These are phyloP conservation scores for Lyophyllum atratum DNA, from an alignment of 768 basidiomycete species.

Conservation along the genomic window DNA sequence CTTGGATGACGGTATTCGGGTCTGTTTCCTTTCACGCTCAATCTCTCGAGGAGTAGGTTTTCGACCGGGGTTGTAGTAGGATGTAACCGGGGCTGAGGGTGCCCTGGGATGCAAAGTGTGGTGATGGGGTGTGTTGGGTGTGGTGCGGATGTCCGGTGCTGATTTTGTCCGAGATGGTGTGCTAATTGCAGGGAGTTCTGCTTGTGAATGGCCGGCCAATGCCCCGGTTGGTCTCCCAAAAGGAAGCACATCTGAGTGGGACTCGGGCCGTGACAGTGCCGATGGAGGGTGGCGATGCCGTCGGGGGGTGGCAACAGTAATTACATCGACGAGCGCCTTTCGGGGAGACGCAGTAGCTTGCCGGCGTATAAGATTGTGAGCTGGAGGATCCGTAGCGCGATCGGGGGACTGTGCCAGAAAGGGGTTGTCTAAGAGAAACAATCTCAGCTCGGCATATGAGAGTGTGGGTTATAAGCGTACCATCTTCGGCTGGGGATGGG, in stretches of 20 bases:
- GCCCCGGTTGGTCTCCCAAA: conserved; percentile 17
- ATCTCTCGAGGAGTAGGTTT: conserved; percentile 23
- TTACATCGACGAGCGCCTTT: conserved; percentile 3
- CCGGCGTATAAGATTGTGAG: neutral
- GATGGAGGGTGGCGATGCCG: conserved; percentile 2
- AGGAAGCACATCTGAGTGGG: conserved; percentile 1
- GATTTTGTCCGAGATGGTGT: conserved; percentile 18
- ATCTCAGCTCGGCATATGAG: too few relatives aligned
- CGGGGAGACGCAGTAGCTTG: conserved; percentile 8
- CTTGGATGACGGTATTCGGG: conserved; percentile 60
- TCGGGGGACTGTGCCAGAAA: neutral
- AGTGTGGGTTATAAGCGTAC: neutral
- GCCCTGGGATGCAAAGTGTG: conserved; percentile 11
- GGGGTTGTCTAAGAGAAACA: neutral
- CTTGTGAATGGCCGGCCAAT: conserved; percentile 4
- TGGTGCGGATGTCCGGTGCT: conserved; percentile 8
- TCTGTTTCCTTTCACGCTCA: conserved; percentile 24
- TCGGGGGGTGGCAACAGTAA: conserved; percentile 9
- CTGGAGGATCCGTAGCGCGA: neutral
- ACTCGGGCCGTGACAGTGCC: conserved; percentile 9
- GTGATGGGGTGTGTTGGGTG: conserved; percentile 18
- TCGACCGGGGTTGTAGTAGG: conserved; percentile 9
- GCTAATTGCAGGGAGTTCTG: neutral
- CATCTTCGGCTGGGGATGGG: neutral
- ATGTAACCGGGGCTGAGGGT: neutral